Percentiles rank a stretch among this genome's conserved stretches.
Conservation (phyloP, 306 rosid species). For the Glycine latifolia region DNA sequence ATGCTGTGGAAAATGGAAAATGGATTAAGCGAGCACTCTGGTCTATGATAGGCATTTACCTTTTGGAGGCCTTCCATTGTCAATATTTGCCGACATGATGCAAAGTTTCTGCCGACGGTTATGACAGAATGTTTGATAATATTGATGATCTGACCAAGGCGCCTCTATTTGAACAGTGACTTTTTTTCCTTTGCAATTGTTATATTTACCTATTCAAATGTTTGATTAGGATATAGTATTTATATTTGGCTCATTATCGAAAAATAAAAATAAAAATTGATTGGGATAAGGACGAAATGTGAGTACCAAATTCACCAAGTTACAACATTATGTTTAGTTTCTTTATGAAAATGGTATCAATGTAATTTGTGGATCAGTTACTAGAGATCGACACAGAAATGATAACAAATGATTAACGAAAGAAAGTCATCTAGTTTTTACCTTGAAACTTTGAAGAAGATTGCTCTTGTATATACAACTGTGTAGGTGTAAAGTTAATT, state of each 20-base stretch:
- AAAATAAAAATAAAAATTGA: background rate
- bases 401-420: background rate
- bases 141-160: slow-evolving; percentile 45
- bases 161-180: slow-evolving; percentile 50
- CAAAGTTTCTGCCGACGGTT: slow-evolving; percentile 65
- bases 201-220: background rate
- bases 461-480: background rate
- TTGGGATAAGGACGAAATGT: slow-evolving; percentile 17
- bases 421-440: background rate
- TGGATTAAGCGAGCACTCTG: slow-evolving; percentile 24
- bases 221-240: background rate
- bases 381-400: background rate
- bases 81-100: slow-evolving; percentile 56
- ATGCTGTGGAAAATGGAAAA: slow-evolving; percentile 34
- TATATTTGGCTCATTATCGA: background rate
- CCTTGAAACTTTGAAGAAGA: background rate
- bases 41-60: slow-evolving; percentile 38
- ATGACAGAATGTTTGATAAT: slow-evolving; percentile 53
- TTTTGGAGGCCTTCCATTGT: slow-evolving; percentile 39
- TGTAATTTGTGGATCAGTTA: background rate
- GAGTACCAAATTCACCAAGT: slow-evolving; percentile 7
- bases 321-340: background rate
- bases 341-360: background rate
- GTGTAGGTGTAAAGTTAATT: background rate
- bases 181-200: slow-evolving; percentile 18